These are phyloP conservation scores for Zychaea mexicana DNA, from an alignment of 371 early-diverging fungal genomes.

Conservation along the genomic window DNA sequence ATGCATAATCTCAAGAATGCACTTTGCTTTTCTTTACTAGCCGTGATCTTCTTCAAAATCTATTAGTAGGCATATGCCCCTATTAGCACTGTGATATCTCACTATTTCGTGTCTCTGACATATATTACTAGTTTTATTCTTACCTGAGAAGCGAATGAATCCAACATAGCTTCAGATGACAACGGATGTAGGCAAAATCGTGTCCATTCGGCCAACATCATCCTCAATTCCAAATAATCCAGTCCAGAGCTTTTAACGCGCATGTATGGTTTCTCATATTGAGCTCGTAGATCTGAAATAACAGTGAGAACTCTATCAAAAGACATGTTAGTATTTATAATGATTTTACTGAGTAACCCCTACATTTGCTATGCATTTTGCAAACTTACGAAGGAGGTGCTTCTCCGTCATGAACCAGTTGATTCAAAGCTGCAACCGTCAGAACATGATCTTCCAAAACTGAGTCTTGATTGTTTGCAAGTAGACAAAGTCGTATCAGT, in stretches of 20 bases:
- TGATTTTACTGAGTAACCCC: too few relatives aligned
- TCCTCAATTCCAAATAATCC: conserved; percentile 66
- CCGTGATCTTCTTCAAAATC: conserved; percentile 19
- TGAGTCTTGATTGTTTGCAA: conserved; percentile 59
- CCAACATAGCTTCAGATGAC: conserved; percentile 14
- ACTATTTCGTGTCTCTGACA: too few relatives aligned
- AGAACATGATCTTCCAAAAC: conserved; percentile 75
- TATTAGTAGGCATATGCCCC: not conserved
- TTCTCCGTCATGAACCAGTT: conserved; percentile 61
- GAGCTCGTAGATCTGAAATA: conserved; percentile 21
- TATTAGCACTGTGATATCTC: too few relatives aligned
- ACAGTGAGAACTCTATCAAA: conserved; percentile 27
- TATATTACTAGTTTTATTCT: not conserved
- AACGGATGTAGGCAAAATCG: conserved; percentile 82
- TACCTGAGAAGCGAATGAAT: not conserved
- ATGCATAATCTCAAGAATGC: conserved; percentile 88
- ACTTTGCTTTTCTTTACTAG: conserved; percentile 68
- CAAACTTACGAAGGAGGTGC: conserved; percentile 49
- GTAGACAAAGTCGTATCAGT: conserved; percentile 70
- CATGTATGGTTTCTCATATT: conserved; percentile 31
- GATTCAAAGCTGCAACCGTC: conserved; percentile 66
- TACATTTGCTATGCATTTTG: not conserved
- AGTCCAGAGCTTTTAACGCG: conserved; percentile 34
- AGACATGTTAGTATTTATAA: too few relatives aligned
- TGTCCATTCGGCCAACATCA: conserved; percentile 87